Base-by-base conservation (phyloP, 1,284 basidiomycete species). In the Bondarzewia mesenterica region DNA sequence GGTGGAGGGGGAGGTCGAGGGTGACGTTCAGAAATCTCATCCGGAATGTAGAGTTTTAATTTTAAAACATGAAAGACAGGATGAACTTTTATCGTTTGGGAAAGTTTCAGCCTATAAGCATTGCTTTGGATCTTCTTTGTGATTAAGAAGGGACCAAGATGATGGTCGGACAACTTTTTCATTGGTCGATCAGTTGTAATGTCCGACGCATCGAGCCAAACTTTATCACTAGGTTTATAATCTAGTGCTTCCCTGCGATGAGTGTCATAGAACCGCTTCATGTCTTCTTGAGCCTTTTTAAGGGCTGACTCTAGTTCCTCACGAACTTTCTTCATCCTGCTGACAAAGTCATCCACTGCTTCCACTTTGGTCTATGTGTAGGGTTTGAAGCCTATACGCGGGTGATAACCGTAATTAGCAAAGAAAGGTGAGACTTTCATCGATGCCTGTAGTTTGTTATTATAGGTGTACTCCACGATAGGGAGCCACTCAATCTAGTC, bases 401-500 rank as follows among this genome's bases (percentile, higher is more conserved):
- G 8, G 10, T n/a, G 3, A 8, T 3, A 12, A 2, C 20, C 2
- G 18, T 39, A 39, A 39, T n/a, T 21, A 8, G 18, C 16, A 3
- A 21, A 32, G 2, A 32, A 32, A 2, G 18, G 27, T 12, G 32
- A 36, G 4, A 1, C 2, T 1, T 12, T 35, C 20, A 36, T 36
- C 5, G 4, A 5, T 14, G 38, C 7, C 2, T 39, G 21, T 10
- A 15, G 7, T 18, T 21, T 42, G 16, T 22, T 25, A 4, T 42
- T 42, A 21, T 42, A 21, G 8, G 2, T 21, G 23, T 21, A 42
- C 16, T 42, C 20, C 8, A 10, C 20, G 7, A 25, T 2, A 21
- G 48, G 50, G 1, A 58, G 49, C 15, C 39, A 44, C 4, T 54
- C 40, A 3, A 47, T 44, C 71, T 71, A 74, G 50, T 72, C 55